These are phyloP conservation scores for Umbelopsis sp. DNA, from an alignment of 192 early-diverging fungal species.

Conservation along the genomic window DNA sequence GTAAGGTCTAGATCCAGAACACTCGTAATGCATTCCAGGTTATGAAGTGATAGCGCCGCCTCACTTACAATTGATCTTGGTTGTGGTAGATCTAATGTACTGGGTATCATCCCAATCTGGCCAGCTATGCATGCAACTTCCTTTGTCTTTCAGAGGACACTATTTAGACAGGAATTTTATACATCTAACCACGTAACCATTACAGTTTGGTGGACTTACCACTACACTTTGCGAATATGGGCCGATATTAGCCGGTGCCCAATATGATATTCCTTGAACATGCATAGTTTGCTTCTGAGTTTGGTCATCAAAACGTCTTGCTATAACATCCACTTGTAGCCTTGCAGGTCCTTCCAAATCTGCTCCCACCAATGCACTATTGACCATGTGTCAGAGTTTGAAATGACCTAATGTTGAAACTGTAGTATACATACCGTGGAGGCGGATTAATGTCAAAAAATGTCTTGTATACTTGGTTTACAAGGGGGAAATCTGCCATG, in stretches of 20 bases:
- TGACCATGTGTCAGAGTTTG: neutral
- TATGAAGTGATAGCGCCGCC: conserved; percentile 53
- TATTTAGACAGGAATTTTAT: neutral
- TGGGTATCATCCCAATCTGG: conserved; percentile 76
- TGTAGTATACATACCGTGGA: conserved; percentile 51
- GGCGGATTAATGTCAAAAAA: conserved; percentile 78
- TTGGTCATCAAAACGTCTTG: conserved; percentile 33
- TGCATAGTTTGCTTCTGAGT: conserved; percentile 60
- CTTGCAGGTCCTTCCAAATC: conserved; percentile 36
- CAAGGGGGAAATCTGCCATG: conserved; percentile 62
- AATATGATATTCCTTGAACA: conserved; percentile 86
- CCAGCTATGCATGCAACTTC: conserved; percentile 74
- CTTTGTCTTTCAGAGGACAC: conserved; percentile 36
- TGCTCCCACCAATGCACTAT: conserved; percentile 65
- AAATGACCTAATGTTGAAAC: neutral
- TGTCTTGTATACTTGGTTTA: conserved; percentile 67
- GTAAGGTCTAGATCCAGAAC: conserved; percentile 39
- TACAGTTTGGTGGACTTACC: too few species aligned
- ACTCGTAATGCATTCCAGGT: conserved; percentile 50
- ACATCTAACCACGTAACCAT: too few species aligned
- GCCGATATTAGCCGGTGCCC: conserved; percentile 90
- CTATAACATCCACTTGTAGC: conserved; percentile 69
- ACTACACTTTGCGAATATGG: conserved; percentile 77
- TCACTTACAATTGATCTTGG: conserved; percentile 48
- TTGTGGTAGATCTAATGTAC: conserved; percentile 57